These are phyloP conservation scores for Elongisporangium anandrum DNA, from an alignment of 352 stramenopile species.

Conservation along the genomic window DNA sequence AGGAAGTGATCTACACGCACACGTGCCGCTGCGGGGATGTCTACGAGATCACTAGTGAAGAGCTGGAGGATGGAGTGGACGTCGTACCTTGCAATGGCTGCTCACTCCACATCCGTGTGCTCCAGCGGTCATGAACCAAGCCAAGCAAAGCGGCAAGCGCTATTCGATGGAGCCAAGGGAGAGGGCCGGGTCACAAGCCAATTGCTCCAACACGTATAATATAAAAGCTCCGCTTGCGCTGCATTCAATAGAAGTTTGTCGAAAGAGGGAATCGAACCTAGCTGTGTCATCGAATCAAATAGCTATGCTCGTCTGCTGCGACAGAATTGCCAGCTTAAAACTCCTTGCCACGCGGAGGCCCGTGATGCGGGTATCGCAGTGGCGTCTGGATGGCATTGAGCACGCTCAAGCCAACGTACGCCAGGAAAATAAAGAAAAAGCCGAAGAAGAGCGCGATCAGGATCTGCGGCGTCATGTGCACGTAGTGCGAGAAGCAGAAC, in stretches of 20 bases:
- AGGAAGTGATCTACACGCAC: conserved; percentile 54
- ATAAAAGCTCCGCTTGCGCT: background rate
- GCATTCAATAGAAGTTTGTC: conserved; percentile 1
- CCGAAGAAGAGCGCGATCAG: conserved; percentile 71
- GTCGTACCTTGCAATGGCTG: conserved; percentile 76
- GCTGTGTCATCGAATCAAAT: conserved; percentile 6
- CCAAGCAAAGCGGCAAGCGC: background rate
- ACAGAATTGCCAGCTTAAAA: conserved; percentile 34
- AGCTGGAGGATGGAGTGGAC: conserved; percentile 60
- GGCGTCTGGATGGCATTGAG: conserved; percentile 79
- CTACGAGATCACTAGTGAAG: conserved; percentile 62
- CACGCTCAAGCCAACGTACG: conserved; percentile 64
- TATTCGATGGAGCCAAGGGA: background rate
- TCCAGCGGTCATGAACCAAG: conserved; percentile 7
- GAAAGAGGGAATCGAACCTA: conserved; percentile 5
- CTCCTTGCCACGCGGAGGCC: conserved; percentile 77
- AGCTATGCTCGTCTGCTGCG: conserved; percentile 3
- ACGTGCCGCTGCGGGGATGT: conserved; percentile 66
- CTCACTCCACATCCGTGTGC: conserved; percentile 74
- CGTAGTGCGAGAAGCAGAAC: conserved; percentile 86
- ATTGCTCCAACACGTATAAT: background rate
- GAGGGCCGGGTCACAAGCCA: no score
- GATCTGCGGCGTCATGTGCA: conserved; percentile 78
- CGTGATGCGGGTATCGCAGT: conserved; percentile 59
- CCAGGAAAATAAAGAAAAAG: conserved; percentile 77